Evolutionary conservation across 2,329 filamentous ascomycete species (phyloP), one percentile per base, ranked within the genome.

Genomic region (Byssothecium circinans): DNA sequence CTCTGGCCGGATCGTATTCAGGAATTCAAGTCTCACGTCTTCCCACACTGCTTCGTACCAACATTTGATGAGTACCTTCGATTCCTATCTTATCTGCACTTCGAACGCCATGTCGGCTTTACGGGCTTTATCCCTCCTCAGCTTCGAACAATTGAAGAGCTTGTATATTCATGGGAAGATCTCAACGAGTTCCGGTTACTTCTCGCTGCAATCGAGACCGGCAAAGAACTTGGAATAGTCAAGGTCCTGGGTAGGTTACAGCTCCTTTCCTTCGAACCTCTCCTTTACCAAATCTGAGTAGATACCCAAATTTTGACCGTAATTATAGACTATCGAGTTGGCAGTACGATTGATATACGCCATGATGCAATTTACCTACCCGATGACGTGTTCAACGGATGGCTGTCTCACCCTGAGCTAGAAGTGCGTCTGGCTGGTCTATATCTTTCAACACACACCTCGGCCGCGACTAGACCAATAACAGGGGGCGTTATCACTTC

Each of bases 361-460:
- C 48, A 58, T 25, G 56, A 61, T 37, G 47, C 53, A 78, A 82
- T 70, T 77, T 77, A 34, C 82, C 82, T 59, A 75, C 83, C 58
- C 77, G 83, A 75, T 23, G 51, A 52, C 12, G 55, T 70, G 1
- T 70, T 76, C 15, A 65, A 62, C n/a, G 47, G 49, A 3, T 70
- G 77, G 50, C 59, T 77, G 35, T 58, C 63, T 5, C 60, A 71
- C 41, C 58, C 56, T 8, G 66, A 70, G 8, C 62, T 69, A 5
- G 63, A 65, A 53, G 85, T 92, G 43, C 84, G 91, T 22, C 81
- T 91, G 19, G 82, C 91, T n/a, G 89, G 89, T 0, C 79, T 96
- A 30, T 89, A 89, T 22, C 79, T 96, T 11, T 79, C 96, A 7
- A 82, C 90, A 11, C 85, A 86, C 8, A 92, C 89, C 0, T 83